Evolutionary conservation across 129 eudicot genomes (phyloP).

Genomic region (Pseudognaphalium luteoalbum): DNA sequence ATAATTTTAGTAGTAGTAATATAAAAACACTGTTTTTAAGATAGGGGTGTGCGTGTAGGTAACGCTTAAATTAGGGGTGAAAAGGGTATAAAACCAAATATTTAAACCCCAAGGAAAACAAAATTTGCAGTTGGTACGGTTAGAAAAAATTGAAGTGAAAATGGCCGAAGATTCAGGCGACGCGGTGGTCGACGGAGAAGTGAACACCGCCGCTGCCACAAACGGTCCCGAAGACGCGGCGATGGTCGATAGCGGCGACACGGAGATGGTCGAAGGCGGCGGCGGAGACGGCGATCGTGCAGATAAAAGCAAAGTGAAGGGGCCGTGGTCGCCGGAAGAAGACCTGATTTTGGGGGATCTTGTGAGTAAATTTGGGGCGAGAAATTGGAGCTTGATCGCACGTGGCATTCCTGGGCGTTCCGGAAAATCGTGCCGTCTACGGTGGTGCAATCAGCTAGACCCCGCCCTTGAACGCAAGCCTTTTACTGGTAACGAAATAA

Average conservation of each 20-base stretch:
- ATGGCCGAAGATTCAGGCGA: not conserved
- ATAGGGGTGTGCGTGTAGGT: not conserved
- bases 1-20: no score
- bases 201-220: not conserved
- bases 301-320: conserved; percentile 41
- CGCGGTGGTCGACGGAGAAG: not conserved
- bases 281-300: conserved; percentile 24
- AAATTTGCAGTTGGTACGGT: conserved; percentile 4
- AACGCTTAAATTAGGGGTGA: not conserved
- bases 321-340: conserved; percentile 75
- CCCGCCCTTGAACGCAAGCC: conserved; percentile 72
- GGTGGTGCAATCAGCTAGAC: conserved; percentile 86
- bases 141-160: not conserved
- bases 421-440: conserved; percentile 81
- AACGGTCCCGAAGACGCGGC: conserved; percentile 4
- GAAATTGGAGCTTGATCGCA: conserved; percentile 78
- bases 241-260: conserved; percentile 12
- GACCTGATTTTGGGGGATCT: conserved; percentile 52
- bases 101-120: conserved; percentile 1
- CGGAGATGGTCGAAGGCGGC: conserved; percentile 2
- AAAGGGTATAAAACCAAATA: not conserved
- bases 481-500: conserved; percentile 51
- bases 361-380: conserved; percentile 62
- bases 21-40: not conserved
- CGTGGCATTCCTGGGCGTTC: conserved; percentile 70